These are phyloP conservation scores for Rasamsonia emersonii DNA, from an alignment of 2,329 filamentous ascomycete genomes.

Conservation along the genomic window DNA sequence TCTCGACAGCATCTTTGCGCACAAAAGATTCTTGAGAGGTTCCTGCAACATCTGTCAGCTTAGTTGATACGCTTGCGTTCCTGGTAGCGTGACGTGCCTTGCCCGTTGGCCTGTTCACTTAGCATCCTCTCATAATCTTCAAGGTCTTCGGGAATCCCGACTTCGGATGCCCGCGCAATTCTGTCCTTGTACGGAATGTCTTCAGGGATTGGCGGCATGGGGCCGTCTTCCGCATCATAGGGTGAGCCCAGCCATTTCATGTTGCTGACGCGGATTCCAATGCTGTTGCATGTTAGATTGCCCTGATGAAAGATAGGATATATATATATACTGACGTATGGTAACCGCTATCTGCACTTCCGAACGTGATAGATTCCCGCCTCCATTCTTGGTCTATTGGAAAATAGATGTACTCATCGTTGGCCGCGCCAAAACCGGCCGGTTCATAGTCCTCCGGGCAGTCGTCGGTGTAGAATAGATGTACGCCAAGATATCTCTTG, in stretches of 20 bases:
- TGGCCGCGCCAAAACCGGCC: conserved; percentile 28
- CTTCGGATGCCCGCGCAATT: conserved; percentile 16
- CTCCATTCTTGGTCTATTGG: conserved; percentile 30
- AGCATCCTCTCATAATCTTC: no score
- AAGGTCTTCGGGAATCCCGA: conserved; percentile 16
- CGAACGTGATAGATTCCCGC: conserved; percentile 24
- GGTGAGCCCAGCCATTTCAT: conserved; percentile 21
- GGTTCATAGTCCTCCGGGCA: conserved; percentile 32
- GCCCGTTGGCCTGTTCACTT: no score
- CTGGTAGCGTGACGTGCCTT: no score
- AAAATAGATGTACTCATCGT: conserved; percentile 25
- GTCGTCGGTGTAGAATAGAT: conserved; percentile 37
- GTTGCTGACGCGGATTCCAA: conserved; percentile 26
- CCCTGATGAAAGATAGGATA: background rate
- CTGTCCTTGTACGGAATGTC: conserved; percentile 22
- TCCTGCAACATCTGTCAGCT: no score
- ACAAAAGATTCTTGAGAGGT: no score
- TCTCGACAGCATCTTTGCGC: conserved; percentile 17
- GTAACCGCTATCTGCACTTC: conserved; percentile 28
- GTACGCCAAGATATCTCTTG: conserved; percentile 34
- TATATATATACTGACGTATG: conserved; percentile 32
- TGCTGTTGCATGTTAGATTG: conserved; percentile 16
- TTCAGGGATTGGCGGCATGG: conserved; percentile 18
- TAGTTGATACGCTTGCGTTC: no score
- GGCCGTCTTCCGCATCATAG: conserved; percentile 15